Percentiles rank a stretch among this genome's conserved stretches.
phyloP scores from a whole-genome alignment of 257 asterid genomes.

The Solanum sejunctum region DNA sequence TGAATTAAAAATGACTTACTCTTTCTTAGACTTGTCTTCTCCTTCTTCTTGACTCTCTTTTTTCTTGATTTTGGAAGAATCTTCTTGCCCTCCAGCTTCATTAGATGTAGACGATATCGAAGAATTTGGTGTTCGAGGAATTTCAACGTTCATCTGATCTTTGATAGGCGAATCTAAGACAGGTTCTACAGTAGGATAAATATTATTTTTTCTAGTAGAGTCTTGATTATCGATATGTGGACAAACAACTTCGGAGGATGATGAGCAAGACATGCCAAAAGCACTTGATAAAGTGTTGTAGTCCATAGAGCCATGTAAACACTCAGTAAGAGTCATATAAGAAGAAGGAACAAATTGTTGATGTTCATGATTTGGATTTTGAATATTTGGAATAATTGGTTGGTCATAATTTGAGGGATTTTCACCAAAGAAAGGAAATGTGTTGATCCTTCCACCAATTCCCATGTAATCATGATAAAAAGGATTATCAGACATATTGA shows the following conservation, averaged over 20 bases:
- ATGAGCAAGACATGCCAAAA: neutral
- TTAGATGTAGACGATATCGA: neutral
- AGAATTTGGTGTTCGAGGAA: neutral
- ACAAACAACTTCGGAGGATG: neutral
- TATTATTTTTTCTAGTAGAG: neutral
- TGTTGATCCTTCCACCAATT: neutral
- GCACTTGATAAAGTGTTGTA: neutral
- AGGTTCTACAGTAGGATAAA: neutral
- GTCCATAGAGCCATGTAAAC: neutral
- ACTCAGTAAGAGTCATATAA: neutral
- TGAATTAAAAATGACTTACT: slow-evolving; percentile 11
- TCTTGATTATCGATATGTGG: neutral
- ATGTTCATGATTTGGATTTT: neutral
- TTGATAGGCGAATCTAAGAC: neutral
- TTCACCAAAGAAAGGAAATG: neutral
- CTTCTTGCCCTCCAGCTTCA: slow-evolving; percentile 1
- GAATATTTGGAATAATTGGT: neutral
- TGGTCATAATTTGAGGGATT: neutral
- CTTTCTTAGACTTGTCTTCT: slow-evolving; percentile 32
- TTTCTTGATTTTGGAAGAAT: neutral
- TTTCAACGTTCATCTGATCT: neutral
- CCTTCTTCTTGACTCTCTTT: neutral
- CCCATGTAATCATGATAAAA: slow-evolving; percentile 7
- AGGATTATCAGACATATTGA: neutral
- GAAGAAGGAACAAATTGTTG: neutral